Conservation (phyloP, 139 green algal species). For the Tetraselmis striata region DNA sequence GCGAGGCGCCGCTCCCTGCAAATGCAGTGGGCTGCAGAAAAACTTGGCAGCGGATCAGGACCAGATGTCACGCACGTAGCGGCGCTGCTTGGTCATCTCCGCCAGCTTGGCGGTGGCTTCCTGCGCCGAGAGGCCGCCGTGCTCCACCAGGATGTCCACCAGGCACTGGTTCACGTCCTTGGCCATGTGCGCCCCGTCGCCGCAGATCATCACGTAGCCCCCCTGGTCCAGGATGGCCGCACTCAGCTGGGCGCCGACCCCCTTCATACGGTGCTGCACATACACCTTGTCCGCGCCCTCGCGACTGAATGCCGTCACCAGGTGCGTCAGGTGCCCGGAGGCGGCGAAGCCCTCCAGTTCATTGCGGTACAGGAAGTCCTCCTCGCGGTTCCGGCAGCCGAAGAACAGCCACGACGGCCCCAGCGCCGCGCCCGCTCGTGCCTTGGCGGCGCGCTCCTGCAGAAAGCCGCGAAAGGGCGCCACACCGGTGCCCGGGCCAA, state of each 20-base stretch:
- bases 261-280: conserved; percentile 79
- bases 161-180: conserved; percentile 84
- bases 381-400: conserved; percentile 57
- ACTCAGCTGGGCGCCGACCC: conserved; percentile 46
- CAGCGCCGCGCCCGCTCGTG: conserved; percentile 8
- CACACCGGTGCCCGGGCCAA: conserved; percentile 84
- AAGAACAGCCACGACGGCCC: conserved; percentile 74
- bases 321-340: conserved; percentile 59
- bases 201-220: conserved; percentile 74
- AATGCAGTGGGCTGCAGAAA: no score
- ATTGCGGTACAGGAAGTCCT: conserved; percentile 81
- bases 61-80: conserved; percentile 87
- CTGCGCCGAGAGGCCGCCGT: conserved; percentile 32
- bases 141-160: conserved; percentile 37
- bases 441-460: conserved; percentile 36
- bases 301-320: conserved; percentile 76
- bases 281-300: conserved; percentile 60
- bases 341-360: conserved; percentile 59
- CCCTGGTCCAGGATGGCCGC: conserved; percentile 37
- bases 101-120: conserved; percentile 41
- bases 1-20: no score
- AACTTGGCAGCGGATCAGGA: conserved; percentile 45
- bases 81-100: conserved; percentile 50
- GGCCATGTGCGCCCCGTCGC: conserved; percentile 85
- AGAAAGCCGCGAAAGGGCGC: conserved; percentile 83